Evolutionary conservation across 108 stramenopile species (phyloP), one percentile per base, ranked within the genome.

Genomic region (Craspedostauros australis): DNA sequence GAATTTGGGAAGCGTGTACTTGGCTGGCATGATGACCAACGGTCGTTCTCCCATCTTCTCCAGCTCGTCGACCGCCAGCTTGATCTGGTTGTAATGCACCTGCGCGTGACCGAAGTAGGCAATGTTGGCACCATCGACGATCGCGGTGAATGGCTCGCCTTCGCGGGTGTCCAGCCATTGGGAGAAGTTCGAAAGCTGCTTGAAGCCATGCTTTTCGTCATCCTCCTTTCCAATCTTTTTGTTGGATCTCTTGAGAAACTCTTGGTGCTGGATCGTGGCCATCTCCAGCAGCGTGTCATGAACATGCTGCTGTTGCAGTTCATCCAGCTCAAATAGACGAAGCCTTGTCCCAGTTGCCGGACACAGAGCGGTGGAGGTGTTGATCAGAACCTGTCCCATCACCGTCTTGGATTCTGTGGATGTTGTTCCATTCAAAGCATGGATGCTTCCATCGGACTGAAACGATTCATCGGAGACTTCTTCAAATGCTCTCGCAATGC

Each of bases 71-170:
- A 93, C 82, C 56, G 86, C 74, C 19, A 46, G 46, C 21, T 64
- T 41, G 50, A 91, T 36, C 60, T 80, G 77, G 36, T 62, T 57
- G 43, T 75, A 86, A 28, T 72, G 76, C 31, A 87, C 62, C 8
- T 39, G 48, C 3, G 80, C 77, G 42, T 76, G 84, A 54, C 79
- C 77, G 48, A 70, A 85, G 31, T 84, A 88, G 12, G 70, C 88
- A 29, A 86, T 76, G 40, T 91, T 91, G 37, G 86, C 68, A 39
- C 88, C 84, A 64, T 85, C 84, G 14, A 93, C 69, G 46, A 93
- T 80, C 6, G 80, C 76, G 3, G 91, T 93, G 48, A 83, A 93
- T n/a, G 85, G 84, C 8, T 77, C 60, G 27, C 91, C 91, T 34
- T 78, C 67, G 14, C 91, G 72, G 16, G 39, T 59, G 49, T 87